Conservation (phyloP, 225 moss, liverwort and hornwort genomes). For the Marchantia paleacea region DNA sequence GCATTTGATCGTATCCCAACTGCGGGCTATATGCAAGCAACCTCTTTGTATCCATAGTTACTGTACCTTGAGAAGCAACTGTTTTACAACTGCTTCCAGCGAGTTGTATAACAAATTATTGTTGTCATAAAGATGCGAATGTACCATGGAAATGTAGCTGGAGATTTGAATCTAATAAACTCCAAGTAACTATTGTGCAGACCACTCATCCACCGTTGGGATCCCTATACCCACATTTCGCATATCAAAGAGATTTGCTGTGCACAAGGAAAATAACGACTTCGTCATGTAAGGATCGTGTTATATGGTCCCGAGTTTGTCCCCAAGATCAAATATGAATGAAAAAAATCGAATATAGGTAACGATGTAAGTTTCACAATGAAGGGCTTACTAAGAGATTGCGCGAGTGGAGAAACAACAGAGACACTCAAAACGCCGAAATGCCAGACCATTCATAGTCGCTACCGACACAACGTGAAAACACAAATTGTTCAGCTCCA, state of each 20-base stretch:
- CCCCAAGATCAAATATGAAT: no score
- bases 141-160: neutral
- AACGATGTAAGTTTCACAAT: no score
- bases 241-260: constrained; percentile 86
- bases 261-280: constrained; percentile 11
- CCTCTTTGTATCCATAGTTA: neutral
- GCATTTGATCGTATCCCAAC: neutral
- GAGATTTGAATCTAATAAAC: neutral
- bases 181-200: constrained; percentile 20
- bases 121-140: neutral
- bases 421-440: no score
- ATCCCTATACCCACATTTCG: constrained; percentile 73
- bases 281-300: no score
- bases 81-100: neutral
- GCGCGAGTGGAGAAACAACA: no score
- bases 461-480: no score
- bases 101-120: neutral
- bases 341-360: no score
- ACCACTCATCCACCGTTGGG: constrained; percentile 73
- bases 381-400: no score
- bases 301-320: no score
- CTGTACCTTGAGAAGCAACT: neutral
- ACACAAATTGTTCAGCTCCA: no score
- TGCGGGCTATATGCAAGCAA: neutral
- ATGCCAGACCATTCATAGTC: no score